A percentile compares a stretch with the other conserved stretches of the same genome.
These are phyloP conservation scores for Neophaeococcomyces aloes DNA, from an alignment of 2,329 filamentous ascomycete species.

Conservation along the genomic window DNA sequence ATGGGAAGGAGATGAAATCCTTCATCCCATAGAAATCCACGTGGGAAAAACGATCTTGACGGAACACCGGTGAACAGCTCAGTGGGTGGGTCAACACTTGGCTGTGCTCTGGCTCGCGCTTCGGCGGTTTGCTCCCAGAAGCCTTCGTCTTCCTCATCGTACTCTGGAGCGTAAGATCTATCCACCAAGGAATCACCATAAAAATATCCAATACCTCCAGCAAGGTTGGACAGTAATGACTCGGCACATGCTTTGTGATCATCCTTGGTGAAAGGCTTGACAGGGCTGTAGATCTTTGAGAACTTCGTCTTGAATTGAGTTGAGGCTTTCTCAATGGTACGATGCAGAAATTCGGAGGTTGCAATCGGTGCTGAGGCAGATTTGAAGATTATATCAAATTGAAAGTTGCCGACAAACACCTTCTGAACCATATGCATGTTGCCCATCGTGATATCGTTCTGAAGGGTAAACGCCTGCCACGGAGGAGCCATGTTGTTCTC, in stretches of 20 bases:
- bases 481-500: slow-evolving; percentile 64
- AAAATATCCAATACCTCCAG: slow-evolving; percentile 94
- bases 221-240: slow-evolving; percentile 85
- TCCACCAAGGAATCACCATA: slow-evolving; percentile 81
- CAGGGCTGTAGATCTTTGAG: slow-evolving; percentile 57
- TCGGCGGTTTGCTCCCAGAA: slow-evolving; percentile 90
- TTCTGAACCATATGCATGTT: slow-evolving; percentile 88
- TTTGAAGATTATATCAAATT: slow-evolving; percentile 85
- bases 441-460: slow-evolving; percentile 56
- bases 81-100: slow-evolving; percentile 66
- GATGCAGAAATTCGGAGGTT: slow-evolving; percentile 55
- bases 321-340: slow-evolving; percentile 56
- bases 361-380: slow-evolving; percentile 56
- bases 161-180: slow-evolving; percentile 80
- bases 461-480: slow-evolving; percentile 72
- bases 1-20: slow-evolving; percentile 90
- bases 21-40: slow-evolving; percentile 96
- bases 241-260: slow-evolving; percentile 72
- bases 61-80: slow-evolving; percentile 88
- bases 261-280: slow-evolving; percentile 62
- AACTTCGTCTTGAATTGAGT: slow-evolving; percentile 67
- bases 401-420: slow-evolving; percentile 78
- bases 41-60: slow-evolving; percentile 88
- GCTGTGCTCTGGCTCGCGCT: slow-evolving; percentile 58
- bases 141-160: slow-evolving; percentile 87